phyloP scores from a whole-genome alignment of 129 eudicot genomes.

The Pulicaria dysenterica region DNA sequence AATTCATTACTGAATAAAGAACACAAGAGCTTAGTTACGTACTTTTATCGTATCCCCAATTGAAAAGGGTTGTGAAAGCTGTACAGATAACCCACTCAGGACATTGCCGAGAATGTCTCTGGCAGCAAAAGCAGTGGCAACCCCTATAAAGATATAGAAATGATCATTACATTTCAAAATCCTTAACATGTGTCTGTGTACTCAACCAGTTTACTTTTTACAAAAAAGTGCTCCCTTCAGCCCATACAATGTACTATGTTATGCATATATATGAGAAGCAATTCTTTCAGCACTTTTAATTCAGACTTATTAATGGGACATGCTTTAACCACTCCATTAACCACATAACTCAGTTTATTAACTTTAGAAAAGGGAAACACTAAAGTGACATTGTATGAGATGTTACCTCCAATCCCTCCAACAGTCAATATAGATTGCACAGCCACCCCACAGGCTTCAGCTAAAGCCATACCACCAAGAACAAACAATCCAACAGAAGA shows the following conservation, averaged over 20 bases:
- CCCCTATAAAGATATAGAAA: constrained; percentile 58
- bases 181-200: background rate
- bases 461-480: constrained; percentile 80
- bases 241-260: background rate
- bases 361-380: background rate
- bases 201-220: background rate
- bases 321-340: constrained; percentile 5
- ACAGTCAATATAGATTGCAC: constrained; percentile 92
- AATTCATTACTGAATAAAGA: constrained; percentile 3
- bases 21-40: constrained; percentile 25
- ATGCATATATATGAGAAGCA: constrained; percentile 1
- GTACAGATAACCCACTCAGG: constrained; percentile 85
- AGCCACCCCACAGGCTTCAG: constrained; percentile 97
- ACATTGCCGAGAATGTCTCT: constrained; percentile 90
- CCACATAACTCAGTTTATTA: background rate
- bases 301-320: background rate
- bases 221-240: constrained; percentile 4
- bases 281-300: background rate
- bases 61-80: constrained; percentile 83
- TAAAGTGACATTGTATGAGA: background rate
- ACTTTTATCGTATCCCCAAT: constrained; percentile 92
- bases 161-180: constrained; percentile 12
- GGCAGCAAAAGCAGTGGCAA: constrained; percentile 99
- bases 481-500: constrained; percentile 91
- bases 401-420: constrained; percentile 96